phyloP scores from a whole-genome alignment of 2,329 filamentous ascomycete species.

The Exophiala mesophila region DNA sequence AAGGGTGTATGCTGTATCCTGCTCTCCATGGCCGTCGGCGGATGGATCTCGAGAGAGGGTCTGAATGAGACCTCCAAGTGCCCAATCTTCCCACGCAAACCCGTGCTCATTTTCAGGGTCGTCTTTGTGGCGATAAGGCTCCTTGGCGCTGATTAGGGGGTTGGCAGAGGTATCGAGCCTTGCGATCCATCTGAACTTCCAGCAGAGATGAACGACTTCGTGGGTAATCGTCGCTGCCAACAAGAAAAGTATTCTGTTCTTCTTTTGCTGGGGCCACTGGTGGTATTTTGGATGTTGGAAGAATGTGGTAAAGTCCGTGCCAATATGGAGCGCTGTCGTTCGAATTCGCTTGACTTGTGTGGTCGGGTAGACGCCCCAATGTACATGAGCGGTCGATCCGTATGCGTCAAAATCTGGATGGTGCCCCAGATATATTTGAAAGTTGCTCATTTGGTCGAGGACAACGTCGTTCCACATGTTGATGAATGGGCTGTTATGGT shows the following conservation, averaged over 20 bases:
- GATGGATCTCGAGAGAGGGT: too few species aligned
- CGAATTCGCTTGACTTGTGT: background rate
- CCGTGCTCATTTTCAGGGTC: constrained; percentile 1
- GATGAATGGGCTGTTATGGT: background rate
- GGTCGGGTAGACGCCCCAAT: background rate
- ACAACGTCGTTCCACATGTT: background rate
- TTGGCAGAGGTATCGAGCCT: background rate
- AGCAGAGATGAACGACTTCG: constrained; percentile 1
- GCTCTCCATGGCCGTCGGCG: too few species aligned
- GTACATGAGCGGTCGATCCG: background rate
- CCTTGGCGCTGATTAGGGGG: background rate
- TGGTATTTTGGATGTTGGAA: constrained; percentile 3
- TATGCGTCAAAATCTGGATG: background rate
- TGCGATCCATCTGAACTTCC: background rate
- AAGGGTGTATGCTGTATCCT: too few species aligned
- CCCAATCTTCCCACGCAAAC: background rate
- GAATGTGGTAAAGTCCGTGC: constrained; percentile 1
- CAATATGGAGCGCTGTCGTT: constrained; percentile 4
- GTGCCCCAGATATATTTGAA: background rate
- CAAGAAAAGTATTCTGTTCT: constrained; percentile 1
- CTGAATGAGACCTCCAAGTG: background rate
- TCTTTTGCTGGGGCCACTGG: background rate
- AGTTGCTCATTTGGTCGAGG: constrained; percentile 1
- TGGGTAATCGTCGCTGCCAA: constrained; percentile 9
- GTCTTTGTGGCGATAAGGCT: background rate